Evolutionary conservation across 2,329 filamentous ascomycete species (phyloP), one percentile per base, ranked within the genome.

Genomic region (Aquanectria penicillioides): DNA sequence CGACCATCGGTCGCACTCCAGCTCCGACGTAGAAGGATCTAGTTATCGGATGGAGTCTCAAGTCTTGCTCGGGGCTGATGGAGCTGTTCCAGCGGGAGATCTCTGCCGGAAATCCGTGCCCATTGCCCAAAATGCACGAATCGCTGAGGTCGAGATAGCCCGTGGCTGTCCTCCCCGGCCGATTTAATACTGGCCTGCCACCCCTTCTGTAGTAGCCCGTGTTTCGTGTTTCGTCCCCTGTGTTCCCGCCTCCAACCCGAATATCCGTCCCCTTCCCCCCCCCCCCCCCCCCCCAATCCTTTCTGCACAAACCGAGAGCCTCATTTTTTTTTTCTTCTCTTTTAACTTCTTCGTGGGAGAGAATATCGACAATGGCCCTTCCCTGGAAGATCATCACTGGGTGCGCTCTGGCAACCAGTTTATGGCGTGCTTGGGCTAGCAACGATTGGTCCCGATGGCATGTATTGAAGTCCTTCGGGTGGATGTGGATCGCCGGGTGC

Each of bases 401-500:
- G 22, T 51, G 51, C 26, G 69, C 71, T 33, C 50, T 77, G 33
- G 43, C 62, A n/a, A 64, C 62, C 49, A 63, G 66, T 26, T 37
- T 65, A 36, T 48, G 63, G 18, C 53, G 69, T 33, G 61, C 62
- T 18, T 66, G 58, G 52, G 51, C 43, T 15, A 59, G 57, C 28
- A 55, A 58, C n/a, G 60, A 52, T 28, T 66, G 73, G 72, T 76
- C 77, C 9, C 69, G 64, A 18, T 54, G 62, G 7, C 50, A 68
- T 11, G 74, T 81, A 12, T 15, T 75, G 12, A 46, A 60, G 34
- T 68, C 62, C 29, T 82, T 83, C 50, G 34, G 66, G 6, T 60
- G 61, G 11, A 57, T 74, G 23, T 84, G 75, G 75, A 6, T 72
- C 3, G 43, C 74, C 4, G 74, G 79, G 59, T 57, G 75, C 17